Percentiles rank a stretch among this genome's conserved stretches.
Evolutionary conservation across 768 basidiomycete species (phyloP).

Genomic region (Termitomyces sp.): DNA sequence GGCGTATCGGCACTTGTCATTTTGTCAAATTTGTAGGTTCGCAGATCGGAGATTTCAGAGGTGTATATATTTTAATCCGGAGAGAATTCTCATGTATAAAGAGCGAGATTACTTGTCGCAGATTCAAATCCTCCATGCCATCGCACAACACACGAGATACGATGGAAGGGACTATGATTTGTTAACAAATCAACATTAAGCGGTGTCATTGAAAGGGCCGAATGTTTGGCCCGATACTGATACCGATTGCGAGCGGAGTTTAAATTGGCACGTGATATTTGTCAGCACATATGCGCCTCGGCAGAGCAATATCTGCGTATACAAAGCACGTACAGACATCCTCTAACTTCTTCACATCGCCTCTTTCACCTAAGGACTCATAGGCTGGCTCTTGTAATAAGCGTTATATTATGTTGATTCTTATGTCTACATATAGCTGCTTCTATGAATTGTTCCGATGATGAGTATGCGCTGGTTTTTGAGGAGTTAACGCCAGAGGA

Average conservation of each 20-base stretch:
- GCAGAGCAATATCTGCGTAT: neutral
- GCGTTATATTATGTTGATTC: neutral
- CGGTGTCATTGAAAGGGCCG: too few relatives aligned
- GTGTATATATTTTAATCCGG: neutral
- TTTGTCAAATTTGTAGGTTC: slow-evolving; percentile 44
- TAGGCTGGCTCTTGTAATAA: neutral
- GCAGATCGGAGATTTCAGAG: neutral
- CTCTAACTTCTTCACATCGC: neutral
- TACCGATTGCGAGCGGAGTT: neutral
- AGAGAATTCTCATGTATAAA: neutral
- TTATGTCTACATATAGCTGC: too few relatives aligned
- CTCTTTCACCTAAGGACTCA: neutral
- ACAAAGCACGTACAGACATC: neutral
- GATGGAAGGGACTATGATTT: neutral
- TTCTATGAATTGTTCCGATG: too few relatives aligned
- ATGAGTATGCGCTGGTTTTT: too few relatives aligned
- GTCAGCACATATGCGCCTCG: neutral
- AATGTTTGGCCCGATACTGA: too few relatives aligned
- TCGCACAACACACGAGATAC: neutral
- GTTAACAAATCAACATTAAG: neutral
- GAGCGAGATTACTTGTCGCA: too few relatives aligned
- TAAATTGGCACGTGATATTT: neutral
- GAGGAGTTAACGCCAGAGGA: too few relatives aligned
- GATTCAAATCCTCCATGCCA: neutral
- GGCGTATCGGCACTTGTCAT: slow-evolving; percentile 43